phyloP scores from a whole-genome alignment of 2,329 filamentous ascomycete genomes.

The Thelonectria discophora region DNA sequence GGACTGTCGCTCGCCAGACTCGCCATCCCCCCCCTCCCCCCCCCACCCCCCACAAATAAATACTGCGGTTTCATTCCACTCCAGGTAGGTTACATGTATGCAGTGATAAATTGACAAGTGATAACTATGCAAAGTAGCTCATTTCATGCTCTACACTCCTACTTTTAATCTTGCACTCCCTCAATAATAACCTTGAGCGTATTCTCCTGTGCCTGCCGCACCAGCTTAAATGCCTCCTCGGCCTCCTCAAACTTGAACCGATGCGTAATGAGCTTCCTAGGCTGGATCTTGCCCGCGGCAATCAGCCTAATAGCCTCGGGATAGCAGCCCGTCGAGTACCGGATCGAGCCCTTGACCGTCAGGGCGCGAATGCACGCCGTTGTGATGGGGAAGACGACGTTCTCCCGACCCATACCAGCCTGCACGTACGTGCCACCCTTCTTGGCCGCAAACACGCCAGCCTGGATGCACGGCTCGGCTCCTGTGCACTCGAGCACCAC shows the following conservation, averaged over 20 bases:
- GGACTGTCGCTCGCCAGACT: too few relatives aligned
- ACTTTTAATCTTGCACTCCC: slow-evolving; percentile 20
- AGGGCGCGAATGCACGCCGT: slow-evolving; percentile 58
- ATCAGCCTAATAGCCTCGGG: slow-evolving; percentile 59
- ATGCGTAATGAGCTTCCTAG: slow-evolving; percentile 48
- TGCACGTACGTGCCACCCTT: slow-evolving; percentile 61
- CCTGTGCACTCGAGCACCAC: slow-evolving; percentile 60
- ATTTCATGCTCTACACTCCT: background rate
- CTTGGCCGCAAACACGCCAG: slow-evolving; percentile 54
- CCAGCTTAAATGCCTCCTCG: slow-evolving; percentile 54
- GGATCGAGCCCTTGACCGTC: slow-evolving; percentile 59
- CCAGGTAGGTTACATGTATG: too few relatives aligned
- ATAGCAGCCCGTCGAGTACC: slow-evolving; percentile 61
- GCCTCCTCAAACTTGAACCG: slow-evolving; percentile 53
- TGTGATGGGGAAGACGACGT: slow-evolving; percentile 61
- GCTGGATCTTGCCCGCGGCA: slow-evolving; percentile 56
- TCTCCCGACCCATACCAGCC: slow-evolving; percentile 61
- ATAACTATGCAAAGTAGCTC: background rate
- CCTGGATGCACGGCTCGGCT: slow-evolving; percentile 56
- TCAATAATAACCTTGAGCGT: slow-evolving; percentile 39
- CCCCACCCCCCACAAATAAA: too few relatives aligned
- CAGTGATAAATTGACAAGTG: too few relatives aligned
- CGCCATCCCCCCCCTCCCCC: too few relatives aligned
- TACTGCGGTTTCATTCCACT: too few relatives aligned
- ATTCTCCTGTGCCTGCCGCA: slow-evolving; percentile 32